Conservation (phyloP, 1,139 yeast genomes). For the Spathaspora sp. region DNA sequence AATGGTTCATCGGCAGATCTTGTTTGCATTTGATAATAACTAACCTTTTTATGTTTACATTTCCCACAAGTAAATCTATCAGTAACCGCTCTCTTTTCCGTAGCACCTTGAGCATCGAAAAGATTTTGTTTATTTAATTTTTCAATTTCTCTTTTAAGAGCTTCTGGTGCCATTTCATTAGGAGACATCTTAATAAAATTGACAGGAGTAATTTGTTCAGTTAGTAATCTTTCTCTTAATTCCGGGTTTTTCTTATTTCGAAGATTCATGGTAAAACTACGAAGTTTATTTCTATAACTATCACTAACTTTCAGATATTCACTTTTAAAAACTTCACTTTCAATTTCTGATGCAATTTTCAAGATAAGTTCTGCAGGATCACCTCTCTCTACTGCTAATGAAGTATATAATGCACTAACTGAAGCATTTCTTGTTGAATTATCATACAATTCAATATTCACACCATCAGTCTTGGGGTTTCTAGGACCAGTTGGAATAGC, state of each 20-base stretch:
- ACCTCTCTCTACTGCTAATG: conserved; percentile 78
- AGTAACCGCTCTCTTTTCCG: conserved; percentile 91
- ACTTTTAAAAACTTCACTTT: conserved; percentile 61
- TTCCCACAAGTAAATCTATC: conserved; percentile 97
- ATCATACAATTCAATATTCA: conserved; percentile 64
- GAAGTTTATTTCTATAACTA: conserved; percentile 72
- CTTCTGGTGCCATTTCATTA: conserved; percentile 92
- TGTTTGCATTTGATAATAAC: conserved; percentile 96
- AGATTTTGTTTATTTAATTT: conserved; percentile 84
- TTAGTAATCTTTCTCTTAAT: conserved; percentile 65
- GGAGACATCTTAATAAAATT: conserved; percentile 80
- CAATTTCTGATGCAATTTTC: conserved; percentile 68
- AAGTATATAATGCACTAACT: conserved; percentile 80
- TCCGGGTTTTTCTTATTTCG: conserved; percentile 89
- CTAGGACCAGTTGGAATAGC: conserved; percentile 52
- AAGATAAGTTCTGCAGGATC: conserved; percentile 55
- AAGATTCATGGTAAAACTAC: conserved; percentile 81
- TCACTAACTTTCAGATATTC: conserved; percentile 58
- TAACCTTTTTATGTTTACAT: conserved; percentile 94
- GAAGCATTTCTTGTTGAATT: conserved; percentile 84
- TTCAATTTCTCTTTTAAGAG: conserved; percentile 80
- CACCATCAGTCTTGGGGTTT: conserved; percentile 78
- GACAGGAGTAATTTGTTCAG: conserved; percentile 62
- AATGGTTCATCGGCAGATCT: conserved; percentile 98
- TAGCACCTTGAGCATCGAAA: conserved; percentile 98